Evolutionary conservation across 768 basidiomycete genomes (phyloP).

Genomic region (Pisolithus tinctorius): DNA sequence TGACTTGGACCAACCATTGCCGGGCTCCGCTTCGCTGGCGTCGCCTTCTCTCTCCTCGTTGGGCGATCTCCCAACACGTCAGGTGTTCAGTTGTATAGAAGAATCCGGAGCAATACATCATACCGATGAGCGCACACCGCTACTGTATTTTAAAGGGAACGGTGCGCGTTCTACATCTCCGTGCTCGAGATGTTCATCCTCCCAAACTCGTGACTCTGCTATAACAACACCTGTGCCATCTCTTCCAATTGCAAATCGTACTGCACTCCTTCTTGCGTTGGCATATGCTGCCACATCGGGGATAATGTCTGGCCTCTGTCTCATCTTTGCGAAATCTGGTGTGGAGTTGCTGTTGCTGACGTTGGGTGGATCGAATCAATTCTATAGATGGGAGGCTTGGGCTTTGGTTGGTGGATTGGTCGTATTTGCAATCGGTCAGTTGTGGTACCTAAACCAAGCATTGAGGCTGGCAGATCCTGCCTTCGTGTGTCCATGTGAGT

Average conservation of each 20-base stretch:
- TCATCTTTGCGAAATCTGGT: slow-evolving; percentile 90
- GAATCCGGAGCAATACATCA: slow-evolving; percentile 21
- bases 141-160: slow-evolving; percentile 37
- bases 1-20: slow-evolving; percentile 3
- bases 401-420: slow-evolving; percentile 65
- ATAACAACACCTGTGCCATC: slow-evolving; percentile 18
- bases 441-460: slow-evolving; percentile 80
- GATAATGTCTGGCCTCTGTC: slow-evolving; percentile 85
- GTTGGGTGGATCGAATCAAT: slow-evolving; percentile 69
- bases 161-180: slow-evolving; percentile 23
- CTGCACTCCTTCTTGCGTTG: slow-evolving; percentile 61
- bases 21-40: slow-evolving; percentile 21
- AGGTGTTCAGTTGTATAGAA: slow-evolving; percentile 31
- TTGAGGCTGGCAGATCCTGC: slow-evolving; percentile 79
- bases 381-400: slow-evolving; percentile 83
- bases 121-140: slow-evolving; percentile 48
- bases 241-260: slow-evolving; percentile 30
- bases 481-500: slow-evolving; percentile 77
- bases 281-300: slow-evolving; percentile 87
- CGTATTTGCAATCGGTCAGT: slow-evolving; percentile 70
- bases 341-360: slow-evolving; percentile 84
- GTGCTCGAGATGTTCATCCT: slow-evolving; percentile 10
- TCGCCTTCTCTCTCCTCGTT: slow-evolving; percentile 33
- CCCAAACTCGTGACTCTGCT: slow-evolving; percentile 24
- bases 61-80: slow-evolving; percentile 22